Evolutionary conservation across 257 asterid genomes (phyloP), one percentile per base, ranked within the genome.

Genomic region (Scutellaria galericulata): DNA sequence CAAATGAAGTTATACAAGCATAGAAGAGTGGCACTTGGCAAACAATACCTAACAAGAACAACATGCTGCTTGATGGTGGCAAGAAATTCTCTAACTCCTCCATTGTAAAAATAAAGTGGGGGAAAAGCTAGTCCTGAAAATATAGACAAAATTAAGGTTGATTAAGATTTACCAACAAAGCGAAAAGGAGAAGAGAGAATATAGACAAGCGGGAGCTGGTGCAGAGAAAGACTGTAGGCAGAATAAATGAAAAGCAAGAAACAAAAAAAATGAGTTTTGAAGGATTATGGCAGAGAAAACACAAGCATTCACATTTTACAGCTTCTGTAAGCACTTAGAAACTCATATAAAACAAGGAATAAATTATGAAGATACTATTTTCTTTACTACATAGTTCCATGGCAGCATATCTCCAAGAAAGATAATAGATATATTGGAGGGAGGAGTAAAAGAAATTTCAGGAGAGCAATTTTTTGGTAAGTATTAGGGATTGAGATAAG

Each of bases 31-130:
- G 79, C 66, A 44, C 64, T 15, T 37, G 77, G 75, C 64, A 74
- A 64, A 54, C 67, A 70, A 77, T 73, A 95, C 99, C 98, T 92
- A 76, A 83, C 93, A 77, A 95, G 96, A 74, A 86, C 74, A 67
- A 84, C 82, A 47, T 92, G 94, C 68, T 87, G 98, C 86, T 90
- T 95, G 80, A 90, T 75, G 71, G 94, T 90, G 47, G 94, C 89
- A 53, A 95, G 89, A 81, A 95, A 95, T 80, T 95, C 99, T 63
- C 88, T 76, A 13, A 95, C 97, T 65, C 99, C 99, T 73, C 99
- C 99, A 82, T 88, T 95, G 71, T 91, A 94, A 81, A 94, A 94
- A 85, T 94, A 91, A 71, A 94, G 91, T 31, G 99, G 96, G 55
- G 99, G 97, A 79, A 83, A 87, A 74, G 99, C 99, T 67, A 94